Evolutionary conservation across 495 filamentous ascomycete species (phyloP).

Genomic region (Penicillium soppii): DNA sequence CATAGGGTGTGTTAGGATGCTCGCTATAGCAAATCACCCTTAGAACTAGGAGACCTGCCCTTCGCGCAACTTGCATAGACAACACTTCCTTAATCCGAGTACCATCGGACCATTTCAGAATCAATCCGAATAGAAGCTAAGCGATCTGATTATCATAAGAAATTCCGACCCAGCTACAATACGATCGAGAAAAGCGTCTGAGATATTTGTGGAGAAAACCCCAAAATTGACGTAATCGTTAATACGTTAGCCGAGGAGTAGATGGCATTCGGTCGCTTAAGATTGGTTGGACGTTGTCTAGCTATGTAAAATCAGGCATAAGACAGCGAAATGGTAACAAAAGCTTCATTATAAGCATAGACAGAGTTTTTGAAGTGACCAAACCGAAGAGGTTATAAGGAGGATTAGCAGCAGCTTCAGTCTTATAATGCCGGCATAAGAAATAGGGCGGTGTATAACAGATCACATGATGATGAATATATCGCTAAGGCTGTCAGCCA

Average conservation of each 20-base stretch:
- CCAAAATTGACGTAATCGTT: slow-evolving; percentile 22
- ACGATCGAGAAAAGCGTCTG: slow-evolving; percentile 17
- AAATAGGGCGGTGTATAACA: not conserved
- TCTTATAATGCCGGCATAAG: not conserved
- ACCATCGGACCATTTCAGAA: slow-evolving; percentile 36
- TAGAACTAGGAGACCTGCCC: slow-evolving; percentile 28
- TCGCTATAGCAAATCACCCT: slow-evolving; percentile 36
- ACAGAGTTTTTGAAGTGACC: not conserved
- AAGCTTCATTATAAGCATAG: not conserved
- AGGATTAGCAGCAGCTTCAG: not conserved
- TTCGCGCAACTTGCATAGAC: slow-evolving; percentile 28
- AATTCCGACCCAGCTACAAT: slow-evolving; percentile 26
- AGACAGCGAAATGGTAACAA: not conserved
- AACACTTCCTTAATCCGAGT: slow-evolving; percentile 34
- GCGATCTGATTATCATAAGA: slow-evolving; percentile 30
- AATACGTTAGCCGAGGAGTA: slow-evolving; percentile 15
- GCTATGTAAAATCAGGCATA: slow-evolving; percentile 11
- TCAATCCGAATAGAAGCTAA: slow-evolving; percentile 29
- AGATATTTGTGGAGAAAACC: slow-evolving; percentile 18
- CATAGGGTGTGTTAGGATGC: slow-evolving; percentile 33
- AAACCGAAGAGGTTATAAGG: not conserved
- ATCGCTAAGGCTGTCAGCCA: not conserved
- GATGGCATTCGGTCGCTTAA: slow-evolving; percentile 17
- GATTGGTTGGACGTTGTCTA: slow-evolving; percentile 1
- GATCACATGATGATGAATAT: not conserved